A percentile compares a stretch with the other conserved stretches of the same genome.
Evolutionary conservation across 2,329 filamentous ascomycete species (phyloP).

Genomic region (Parafenestella ontariensis): DNA sequence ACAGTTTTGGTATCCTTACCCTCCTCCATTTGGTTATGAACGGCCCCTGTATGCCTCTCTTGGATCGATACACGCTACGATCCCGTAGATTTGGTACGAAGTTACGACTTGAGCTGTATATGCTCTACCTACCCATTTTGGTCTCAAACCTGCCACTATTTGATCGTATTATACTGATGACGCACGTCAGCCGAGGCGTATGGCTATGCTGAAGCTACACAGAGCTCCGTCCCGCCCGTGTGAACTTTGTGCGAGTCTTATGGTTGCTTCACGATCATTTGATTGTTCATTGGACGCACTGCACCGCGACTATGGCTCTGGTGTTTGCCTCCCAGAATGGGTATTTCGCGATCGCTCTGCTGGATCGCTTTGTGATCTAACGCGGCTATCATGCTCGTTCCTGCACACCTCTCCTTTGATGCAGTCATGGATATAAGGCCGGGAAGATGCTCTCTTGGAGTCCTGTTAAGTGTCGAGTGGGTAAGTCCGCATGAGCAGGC

Average conservation of each 20-base stretch:
- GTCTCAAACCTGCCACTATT: neutral
- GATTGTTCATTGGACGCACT: neutral
- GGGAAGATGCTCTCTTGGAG: neutral
- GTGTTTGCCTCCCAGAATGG: neutral
- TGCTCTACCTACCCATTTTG: conserved; percentile 8
- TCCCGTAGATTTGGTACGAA: conserved; percentile 25
- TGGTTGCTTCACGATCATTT: neutral
- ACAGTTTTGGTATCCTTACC: conserved; percentile 8
- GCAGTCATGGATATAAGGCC: neutral
- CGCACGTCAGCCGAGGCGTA: neutral
- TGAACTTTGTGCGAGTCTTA: neutral
- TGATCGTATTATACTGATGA: neutral
- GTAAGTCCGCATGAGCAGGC: neutral
- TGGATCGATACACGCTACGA: conserved; percentile 14
- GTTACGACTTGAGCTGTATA: conserved; percentile 22
- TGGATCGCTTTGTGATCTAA: too few species aligned
- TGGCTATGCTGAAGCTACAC: neutral
- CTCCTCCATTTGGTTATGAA: conserved; percentile 3
- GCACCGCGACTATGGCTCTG: neutral
- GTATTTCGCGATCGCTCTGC: too few species aligned
- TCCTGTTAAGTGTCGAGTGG: neutral
- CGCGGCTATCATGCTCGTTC: too few species aligned
- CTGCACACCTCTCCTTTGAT: too few species aligned
- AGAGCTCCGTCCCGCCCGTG: neutral
- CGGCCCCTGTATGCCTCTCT: neutral